A percentile compares a stretch with the other conserved stretches of the same genome.
Evolutionary conservation across 1,139 yeast species (phyloP).

Genomic region (Lodderomyces jiufengensis): DNA sequence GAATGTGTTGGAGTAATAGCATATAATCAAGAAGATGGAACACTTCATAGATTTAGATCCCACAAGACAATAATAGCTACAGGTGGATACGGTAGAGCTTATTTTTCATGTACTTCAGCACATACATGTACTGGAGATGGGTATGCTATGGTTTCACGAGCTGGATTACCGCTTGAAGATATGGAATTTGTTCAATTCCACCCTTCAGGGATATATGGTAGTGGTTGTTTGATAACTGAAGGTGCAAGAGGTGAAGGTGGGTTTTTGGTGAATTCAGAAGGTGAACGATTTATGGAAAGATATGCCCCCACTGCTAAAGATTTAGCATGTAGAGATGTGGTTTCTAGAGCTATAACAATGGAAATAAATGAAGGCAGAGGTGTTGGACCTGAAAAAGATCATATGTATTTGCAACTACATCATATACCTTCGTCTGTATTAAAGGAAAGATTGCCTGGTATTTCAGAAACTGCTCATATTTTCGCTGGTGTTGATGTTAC

Average conservation of each 20-base stretch:
- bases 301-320: slow-evolving; percentile 99
- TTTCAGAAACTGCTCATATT: slow-evolving; percentile 95
- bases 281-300: slow-evolving; percentile 99
- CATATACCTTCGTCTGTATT: slow-evolving; percentile 90
- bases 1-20: slow-evolving; percentile 96
- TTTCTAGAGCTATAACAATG: slow-evolving; percentile 95
- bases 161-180: slow-evolving; percentile 96
- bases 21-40: slow-evolving; percentile 98
- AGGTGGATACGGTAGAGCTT: slow-evolving; percentile 98
- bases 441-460: slow-evolving; percentile 97
- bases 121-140: slow-evolving; percentile 99
- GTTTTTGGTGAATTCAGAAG: slow-evolving; percentile 88
- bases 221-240: slow-evolving; percentile 97
- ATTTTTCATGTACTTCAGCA: slow-evolving; percentile 97
- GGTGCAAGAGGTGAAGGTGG: slow-evolving; percentile 99
- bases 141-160: slow-evolving; percentile 95
- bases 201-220: slow-evolving; percentile 98
- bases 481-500: slow-evolving; percentile 99
- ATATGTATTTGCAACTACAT: slow-evolving; percentile 87
- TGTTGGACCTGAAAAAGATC: slow-evolving; percentile 94
- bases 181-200: slow-evolving; percentile 98
- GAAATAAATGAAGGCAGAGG: slow-evolving; percentile 99
- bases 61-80: slow-evolving; percentile 96
- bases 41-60: slow-evolving; percentile 94
- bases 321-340: slow-evolving; percentile 97